phyloP scores from a whole-genome alignment of 2,329 filamentous ascomycete genomes.

The Fusarium pilosicola region DNA sequence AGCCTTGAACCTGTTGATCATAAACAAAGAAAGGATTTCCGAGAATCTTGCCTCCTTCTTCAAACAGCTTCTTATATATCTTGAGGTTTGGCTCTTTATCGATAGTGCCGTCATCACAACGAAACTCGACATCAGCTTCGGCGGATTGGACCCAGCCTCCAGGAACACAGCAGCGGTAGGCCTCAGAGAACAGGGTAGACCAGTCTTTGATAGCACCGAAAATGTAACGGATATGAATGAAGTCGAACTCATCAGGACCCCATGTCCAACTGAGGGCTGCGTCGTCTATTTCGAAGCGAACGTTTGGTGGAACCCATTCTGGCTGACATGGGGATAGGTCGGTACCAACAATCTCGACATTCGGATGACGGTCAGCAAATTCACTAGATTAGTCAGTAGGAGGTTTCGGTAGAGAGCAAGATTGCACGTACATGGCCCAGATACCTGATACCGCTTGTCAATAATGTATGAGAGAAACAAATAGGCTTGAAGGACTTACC shows the following conservation, averaged over 20 bases:
- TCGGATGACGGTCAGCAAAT: conserved; percentile 33
- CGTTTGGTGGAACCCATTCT: conserved; percentile 35
- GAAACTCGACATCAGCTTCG: conserved; percentile 23
- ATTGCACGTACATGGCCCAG: conserved; percentile 10
- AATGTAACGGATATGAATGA: conserved; percentile 34
- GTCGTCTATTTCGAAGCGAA: conserved; percentile 35
- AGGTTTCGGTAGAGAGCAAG: rapidly evolving
- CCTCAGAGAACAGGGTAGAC: conserved; percentile 23
- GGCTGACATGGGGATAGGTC: conserved; percentile 38
- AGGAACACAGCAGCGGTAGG: conserved; percentile 32
- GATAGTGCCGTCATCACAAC: conserved; percentile 26
- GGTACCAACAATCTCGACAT: conserved; percentile 24
- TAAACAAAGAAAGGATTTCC: conserved; percentile 26
- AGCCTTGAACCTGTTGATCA: conserved; percentile 17
- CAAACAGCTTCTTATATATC: conserved; percentile 2
- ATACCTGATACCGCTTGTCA: conserved; percentile 1
- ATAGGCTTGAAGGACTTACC: not conserved
- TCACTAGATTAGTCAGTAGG: not conserved
- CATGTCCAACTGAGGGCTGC: conserved; percentile 32
- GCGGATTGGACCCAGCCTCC: conserved; percentile 37
- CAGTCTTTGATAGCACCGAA: conserved; percentile 36
- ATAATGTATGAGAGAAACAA: not conserved
- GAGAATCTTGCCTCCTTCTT: conserved; percentile 24
- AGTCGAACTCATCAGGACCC: conserved; percentile 21
- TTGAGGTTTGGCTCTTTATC: conserved; percentile 7